phyloP scores from a whole-genome alignment of 2,329 filamentous ascomycete species.

The Fusarium praegraminearum region DNA sequence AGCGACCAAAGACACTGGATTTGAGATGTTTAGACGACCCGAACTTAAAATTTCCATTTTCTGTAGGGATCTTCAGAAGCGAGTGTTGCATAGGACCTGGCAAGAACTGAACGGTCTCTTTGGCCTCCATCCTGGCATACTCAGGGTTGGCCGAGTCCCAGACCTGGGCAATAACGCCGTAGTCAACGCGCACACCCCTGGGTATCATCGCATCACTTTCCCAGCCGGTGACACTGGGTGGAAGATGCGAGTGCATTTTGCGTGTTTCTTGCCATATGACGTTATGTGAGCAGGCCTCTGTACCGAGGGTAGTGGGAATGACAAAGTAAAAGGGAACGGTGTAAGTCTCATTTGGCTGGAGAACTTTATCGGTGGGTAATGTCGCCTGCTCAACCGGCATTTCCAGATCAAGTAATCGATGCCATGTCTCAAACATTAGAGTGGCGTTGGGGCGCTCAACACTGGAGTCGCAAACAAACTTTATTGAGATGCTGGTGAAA shows the following conservation, averaged over 20 bases:
- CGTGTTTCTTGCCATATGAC: slow-evolving; percentile 25
- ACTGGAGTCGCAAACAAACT: slow-evolving; percentile 23
- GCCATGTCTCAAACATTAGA: slow-evolving; percentile 22
- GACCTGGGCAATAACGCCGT: slow-evolving; percentile 21
- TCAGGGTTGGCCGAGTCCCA: slow-evolving; percentile 17
- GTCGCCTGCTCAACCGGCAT: slow-evolving; percentile 13
- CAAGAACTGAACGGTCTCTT: slow-evolving; percentile 20
- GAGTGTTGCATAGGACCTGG: slow-evolving; percentile 5
- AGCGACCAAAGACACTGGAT: slow-evolving; percentile 13
- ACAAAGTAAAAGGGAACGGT: slow-evolving; percentile 22
- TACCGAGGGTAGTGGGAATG: slow-evolving; percentile 13
- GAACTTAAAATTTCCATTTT: slow-evolving; percentile 5
- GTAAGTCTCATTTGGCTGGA: slow-evolving; percentile 12
- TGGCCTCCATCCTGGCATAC: slow-evolving; percentile 15
- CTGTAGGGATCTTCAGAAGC: background rate
- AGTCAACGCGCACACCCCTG: slow-evolving; percentile 9
- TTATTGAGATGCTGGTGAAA: slow-evolving; percentile 18
- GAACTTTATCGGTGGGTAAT: background rate
- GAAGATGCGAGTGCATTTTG: slow-evolving; percentile 10
- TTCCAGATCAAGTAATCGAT: slow-evolving; percentile 21
- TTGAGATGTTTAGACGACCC: slow-evolving; percentile 15
- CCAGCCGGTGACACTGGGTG: slow-evolving; percentile 13
- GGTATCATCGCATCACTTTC: slow-evolving; percentile 14
- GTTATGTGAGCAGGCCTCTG: slow-evolving; percentile 21
- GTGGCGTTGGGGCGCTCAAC: slow-evolving; percentile 15